Evolutionary conservation across 148 eudicot genomes (phyloP).

Genomic region (Spergularia bocconei): DNA sequence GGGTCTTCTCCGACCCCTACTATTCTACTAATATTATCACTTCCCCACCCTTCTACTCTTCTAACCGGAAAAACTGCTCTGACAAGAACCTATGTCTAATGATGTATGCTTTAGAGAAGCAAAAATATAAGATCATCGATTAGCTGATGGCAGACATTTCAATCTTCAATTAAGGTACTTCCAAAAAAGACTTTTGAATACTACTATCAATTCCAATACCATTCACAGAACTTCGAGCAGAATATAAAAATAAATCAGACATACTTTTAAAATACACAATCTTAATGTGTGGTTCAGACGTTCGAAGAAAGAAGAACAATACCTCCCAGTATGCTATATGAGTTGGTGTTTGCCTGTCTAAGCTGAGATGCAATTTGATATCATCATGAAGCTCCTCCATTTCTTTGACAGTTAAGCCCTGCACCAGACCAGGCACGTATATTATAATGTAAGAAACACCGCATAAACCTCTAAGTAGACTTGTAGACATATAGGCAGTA

Average conservation of each 20-base stretch:
- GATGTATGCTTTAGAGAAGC: too few relatives aligned
- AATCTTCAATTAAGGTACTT: not conserved
- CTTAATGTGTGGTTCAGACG: not conserved
- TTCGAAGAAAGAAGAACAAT: constrained; percentile 11
- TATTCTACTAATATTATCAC: too few relatives aligned
- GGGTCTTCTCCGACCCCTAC: too few relatives aligned
- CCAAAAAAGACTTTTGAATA: not conserved
- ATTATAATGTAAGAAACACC: not conserved
- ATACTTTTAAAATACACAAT: too few relatives aligned
- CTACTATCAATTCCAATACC: too few relatives aligned
- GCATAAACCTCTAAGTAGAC: not conserved
- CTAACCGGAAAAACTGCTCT: too few relatives aligned
- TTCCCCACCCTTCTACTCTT: too few relatives aligned
- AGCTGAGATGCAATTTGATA: constrained; percentile 84
- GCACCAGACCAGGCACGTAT: constrained; percentile 23
- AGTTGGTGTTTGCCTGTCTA: constrained; percentile 78
- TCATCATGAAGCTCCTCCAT: constrained; percentile 93
- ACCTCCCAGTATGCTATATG: constrained; percentile 88
- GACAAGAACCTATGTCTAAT: too few relatives aligned
- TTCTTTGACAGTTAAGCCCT: constrained; percentile 89
- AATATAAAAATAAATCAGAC: too few relatives aligned
- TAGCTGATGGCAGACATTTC: not conserved
- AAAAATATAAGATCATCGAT: too few relatives aligned
- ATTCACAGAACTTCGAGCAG: too few relatives aligned
- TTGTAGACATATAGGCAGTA: too few relatives aligned